Base-by-base conservation (phyloP, 495 filamentous ascomycete genomes). In the Xylaria intraflava region DNA sequence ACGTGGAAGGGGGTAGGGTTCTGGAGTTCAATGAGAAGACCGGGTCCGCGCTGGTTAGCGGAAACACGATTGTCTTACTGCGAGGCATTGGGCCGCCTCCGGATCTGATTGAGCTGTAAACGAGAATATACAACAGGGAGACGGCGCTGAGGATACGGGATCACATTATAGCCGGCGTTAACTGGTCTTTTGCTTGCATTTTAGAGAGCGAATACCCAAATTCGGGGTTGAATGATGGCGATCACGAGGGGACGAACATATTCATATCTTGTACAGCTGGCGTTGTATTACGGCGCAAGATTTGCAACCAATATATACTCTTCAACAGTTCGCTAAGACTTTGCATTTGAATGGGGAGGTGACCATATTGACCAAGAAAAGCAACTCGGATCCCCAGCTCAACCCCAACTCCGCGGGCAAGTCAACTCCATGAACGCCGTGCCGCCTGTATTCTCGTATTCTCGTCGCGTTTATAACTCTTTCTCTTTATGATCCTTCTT, bases 1-100 rank as follows among this genome's bases (percentile, higher is more conserved):
- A 97, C 68, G 87, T 96, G 0, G 93, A 97, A 65, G 85, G 83
- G 0, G 94, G 94, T 1, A 71, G 88, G 51, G 72, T 97, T 53
- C 64, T 98, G 57, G 87, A 86, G 43, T 98, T 96, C 68, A 81
- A 80, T 20, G 90, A 96, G 69, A 86, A 90, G 69, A 69, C 85
- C 19, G 91, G 86, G 7, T 78, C 83, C 63, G 78, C 77, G 9
- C 65, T 88, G 56, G 80, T 79, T 50, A 84, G 76, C 59, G 94
- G 93, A 3, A 88, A 97, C 69, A 96, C 88, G 8, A 78, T 97
- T 56, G 90, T 98, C 11, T 62, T 98, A 67, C 61, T 97, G 47
- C 78, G 93, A 56, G 93, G 93, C 1, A 84, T 96, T 29, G 90
- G 84, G 22, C 78, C 79, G 14, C 68, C 74, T 38, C 67, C 68